Evolutionary conservation across 306 rosid species (phyloP), one percentile per base, ranked within the genome.

Genomic region (Prunus davidiana): DNA sequence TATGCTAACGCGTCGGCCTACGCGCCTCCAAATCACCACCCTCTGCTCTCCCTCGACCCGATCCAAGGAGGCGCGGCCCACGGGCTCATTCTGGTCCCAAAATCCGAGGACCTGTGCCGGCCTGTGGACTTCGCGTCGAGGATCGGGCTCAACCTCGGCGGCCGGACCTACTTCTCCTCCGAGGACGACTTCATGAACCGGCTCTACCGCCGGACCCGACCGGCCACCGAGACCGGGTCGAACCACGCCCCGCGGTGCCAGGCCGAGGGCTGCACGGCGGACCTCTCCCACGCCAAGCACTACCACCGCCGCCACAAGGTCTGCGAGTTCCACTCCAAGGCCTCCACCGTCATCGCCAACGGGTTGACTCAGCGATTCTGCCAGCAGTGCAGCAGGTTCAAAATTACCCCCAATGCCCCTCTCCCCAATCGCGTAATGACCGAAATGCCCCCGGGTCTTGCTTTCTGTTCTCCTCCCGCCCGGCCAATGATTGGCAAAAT

Each of bases 301-400:
- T 94, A 94, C 92, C 97, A 94, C 85, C 96, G 97, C 12, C 95
- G 98, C 52, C 98, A 94, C 86, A 94, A 94, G 83, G 98, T 94
- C 60, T 94, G 98, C 80, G 98, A 94, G 86, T 92, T 87, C 75
- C 98, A 94, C 87, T 94, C 98, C 71, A 94, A 94, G 56, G 92
- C 98, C 47, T 84, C 98, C 80, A 90, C 95, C 58, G 98, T 94
- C 83, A 82, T 94, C 56, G 85, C 98, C 56, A 92, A 93, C 87
- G 98, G 98, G 67, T 76, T 94, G 87, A 94, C 98, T 82, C 98
- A 94, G 92, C 93, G 98, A 68, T 94, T 94, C 87, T 94, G 98
- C 89, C 98, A 94, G 77, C 98, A 94, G 86, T 94, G 98, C 76
- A 94, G 98, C 98, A 94, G 98, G 98, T 94, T 79, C 25, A 3